Conservation (phyloP, 2,329 filamentous ascomycete species). For the Fusarium anguioides region DNA sequence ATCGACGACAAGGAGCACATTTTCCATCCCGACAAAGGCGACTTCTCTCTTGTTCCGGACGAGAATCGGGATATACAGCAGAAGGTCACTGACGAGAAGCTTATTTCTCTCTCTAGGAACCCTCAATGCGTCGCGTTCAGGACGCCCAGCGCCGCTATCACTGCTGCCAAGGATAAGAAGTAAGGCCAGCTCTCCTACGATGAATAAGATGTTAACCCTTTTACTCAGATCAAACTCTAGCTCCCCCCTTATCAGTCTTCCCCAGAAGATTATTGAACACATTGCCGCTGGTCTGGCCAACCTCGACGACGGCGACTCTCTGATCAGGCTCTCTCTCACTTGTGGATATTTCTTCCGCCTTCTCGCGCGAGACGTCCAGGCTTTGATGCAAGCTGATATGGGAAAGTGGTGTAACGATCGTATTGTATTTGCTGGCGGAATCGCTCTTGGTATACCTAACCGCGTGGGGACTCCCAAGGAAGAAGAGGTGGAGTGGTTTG, state of each 20-base stretch:
- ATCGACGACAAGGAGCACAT: too few species aligned
- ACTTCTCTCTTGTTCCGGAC: too few species aligned
- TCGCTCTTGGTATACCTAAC: background rate
- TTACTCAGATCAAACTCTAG: background rate
- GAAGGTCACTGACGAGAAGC: background rate
- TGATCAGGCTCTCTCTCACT: conserved; percentile 13
- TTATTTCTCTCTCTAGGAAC: background rate
- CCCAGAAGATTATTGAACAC: conserved; percentile 12
- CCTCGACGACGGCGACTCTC: background rate
- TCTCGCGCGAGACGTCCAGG: background rate
- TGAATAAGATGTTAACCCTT: background rate
- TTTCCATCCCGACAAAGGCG: too few species aligned
- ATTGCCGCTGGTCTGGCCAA: background rate
- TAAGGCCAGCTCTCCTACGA: background rate
- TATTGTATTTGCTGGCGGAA: background rate
- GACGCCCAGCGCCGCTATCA: background rate
- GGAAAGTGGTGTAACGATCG: conserved; percentile 10
- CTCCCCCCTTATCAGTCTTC: background rate
- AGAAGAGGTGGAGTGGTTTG: background rate
- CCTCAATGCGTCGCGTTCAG: conserved; percentile 3
- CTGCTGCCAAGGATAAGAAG: conserved; percentile 3
- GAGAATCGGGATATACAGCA: background rate
- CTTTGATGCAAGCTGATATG: background rate
- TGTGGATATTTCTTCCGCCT: conserved; percentile 23
- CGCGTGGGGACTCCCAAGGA: background rate